Evolutionary conservation across 495 filamentous ascomycete species (phyloP).

Genomic region (Aspergillus affinis): DNA sequence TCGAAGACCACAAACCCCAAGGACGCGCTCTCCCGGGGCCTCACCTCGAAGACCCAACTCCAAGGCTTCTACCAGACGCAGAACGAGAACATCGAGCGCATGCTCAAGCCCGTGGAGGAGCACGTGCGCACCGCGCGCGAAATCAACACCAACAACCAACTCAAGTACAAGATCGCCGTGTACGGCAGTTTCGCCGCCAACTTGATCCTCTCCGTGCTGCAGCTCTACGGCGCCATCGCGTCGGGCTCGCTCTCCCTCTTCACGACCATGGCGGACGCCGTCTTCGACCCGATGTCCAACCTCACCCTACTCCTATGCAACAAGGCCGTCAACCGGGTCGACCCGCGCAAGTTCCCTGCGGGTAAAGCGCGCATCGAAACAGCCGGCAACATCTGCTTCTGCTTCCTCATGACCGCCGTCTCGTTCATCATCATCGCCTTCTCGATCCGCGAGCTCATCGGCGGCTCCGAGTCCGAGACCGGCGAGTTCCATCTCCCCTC

Average conservation of each 20-base stretch:
- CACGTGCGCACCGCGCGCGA: slow-evolving; percentile 79
- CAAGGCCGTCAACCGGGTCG: slow-evolving; percentile 84
- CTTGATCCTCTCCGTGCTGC: slow-evolving; percentile 70
- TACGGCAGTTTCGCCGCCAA: slow-evolving; percentile 89
- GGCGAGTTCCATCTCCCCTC: slow-evolving; percentile 78
- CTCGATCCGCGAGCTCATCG: slow-evolving; percentile 66
- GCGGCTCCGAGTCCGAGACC: slow-evolving; percentile 38
- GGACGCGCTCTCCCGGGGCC: slow-evolving; percentile 35
- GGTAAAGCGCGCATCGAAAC: slow-evolving; percentile 96
- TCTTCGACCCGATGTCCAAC: slow-evolving; percentile 95
- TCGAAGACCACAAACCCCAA: slow-evolving; percentile 17
- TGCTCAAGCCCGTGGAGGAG: slow-evolving; percentile 92
- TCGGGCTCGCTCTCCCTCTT: slow-evolving; percentile 91
- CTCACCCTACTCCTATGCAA: slow-evolving; percentile 83
- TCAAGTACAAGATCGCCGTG: slow-evolving; percentile 86
- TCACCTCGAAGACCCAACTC: slow-evolving; percentile 58
- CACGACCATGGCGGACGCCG: slow-evolving; percentile 95
- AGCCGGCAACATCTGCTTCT: slow-evolving; percentile 94
- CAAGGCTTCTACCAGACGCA: slow-evolving; percentile 86
- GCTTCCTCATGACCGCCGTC: slow-evolving; percentile 92
- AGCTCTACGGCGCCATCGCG: slow-evolving; percentile 84
- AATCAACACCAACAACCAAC: slow-evolving; percentile 73
- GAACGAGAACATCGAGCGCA: slow-evolving; percentile 87
- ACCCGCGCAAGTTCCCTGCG: slow-evolving; percentile 85
- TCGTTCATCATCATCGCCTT: slow-evolving; percentile 90